Conservation (phyloP, 2,329 filamentous ascomycete species). For the Ophiostoma australiae region DNA sequence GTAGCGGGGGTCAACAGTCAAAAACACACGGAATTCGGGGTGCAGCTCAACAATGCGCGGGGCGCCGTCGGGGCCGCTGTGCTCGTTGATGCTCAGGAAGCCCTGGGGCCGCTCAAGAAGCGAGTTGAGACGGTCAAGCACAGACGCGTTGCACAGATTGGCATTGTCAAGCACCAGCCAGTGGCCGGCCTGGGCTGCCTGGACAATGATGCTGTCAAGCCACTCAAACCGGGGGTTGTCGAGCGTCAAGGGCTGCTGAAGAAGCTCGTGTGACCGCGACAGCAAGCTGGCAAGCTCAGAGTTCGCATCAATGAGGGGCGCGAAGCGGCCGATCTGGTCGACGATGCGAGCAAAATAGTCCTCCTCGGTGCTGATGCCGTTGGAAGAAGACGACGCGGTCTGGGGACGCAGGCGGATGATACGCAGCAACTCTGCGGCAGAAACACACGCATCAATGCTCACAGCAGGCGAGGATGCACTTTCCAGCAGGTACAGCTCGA, state of each 20-base stretch:
- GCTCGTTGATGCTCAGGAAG: constrained; percentile 85
- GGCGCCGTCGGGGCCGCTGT: constrained; percentile 75
- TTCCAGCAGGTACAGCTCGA: constrained; percentile 48
- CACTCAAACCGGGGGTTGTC: constrained; percentile 85
- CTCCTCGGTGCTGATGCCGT: constrained; percentile 33
- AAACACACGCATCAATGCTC: constrained; percentile 25
- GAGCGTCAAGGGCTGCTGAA: constrained; percentile 52
- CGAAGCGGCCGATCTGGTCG: constrained; percentile 38
- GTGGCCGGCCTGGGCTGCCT: constrained; percentile 76
- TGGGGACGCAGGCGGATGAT: constrained; percentile 37
- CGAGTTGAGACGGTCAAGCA: constrained; percentile 90
- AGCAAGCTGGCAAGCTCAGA: constrained; percentile 47
- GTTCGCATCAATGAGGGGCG: constrained; percentile 40
- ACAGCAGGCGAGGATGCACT: constrained; percentile 40
- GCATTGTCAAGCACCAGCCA: constrained; percentile 97
- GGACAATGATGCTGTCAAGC: constrained; percentile 88
- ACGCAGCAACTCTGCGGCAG: constrained; percentile 50
- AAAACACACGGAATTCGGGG: constrained; percentile 81
- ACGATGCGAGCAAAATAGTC: constrained; percentile 39
- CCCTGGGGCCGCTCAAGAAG: constrained; percentile 80
- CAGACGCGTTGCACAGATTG: constrained; percentile 91
- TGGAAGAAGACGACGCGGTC: not conserved
- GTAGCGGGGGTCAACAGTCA: constrained; percentile 87
- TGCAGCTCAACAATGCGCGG: constrained; percentile 77
- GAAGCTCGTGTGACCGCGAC: constrained; percentile 45